Conservation (phyloP, 805 yeast species). For the Myxozyma udenii region DNA sequence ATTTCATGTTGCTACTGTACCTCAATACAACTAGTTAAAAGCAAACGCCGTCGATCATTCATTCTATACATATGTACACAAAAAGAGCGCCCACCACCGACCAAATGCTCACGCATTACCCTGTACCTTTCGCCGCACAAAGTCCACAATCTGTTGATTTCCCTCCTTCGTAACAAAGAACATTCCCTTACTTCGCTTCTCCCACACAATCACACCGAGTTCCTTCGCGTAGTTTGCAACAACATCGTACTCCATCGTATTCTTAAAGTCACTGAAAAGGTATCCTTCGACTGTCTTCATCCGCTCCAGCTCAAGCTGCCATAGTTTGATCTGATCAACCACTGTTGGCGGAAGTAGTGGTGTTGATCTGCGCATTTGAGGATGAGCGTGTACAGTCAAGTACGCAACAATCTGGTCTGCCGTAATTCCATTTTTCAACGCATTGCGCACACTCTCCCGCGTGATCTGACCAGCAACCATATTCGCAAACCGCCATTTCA, state of each 20-base stretch:
- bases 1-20: no score
- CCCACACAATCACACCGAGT: constrained; percentile 89
- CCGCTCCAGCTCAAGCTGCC: constrained; percentile 96
- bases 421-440: constrained; percentile 82
- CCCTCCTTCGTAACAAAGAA: constrained; percentile 90
- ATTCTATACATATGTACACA: no score
- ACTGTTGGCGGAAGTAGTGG: constrained; percentile 88
- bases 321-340: constrained; percentile 89
- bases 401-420: constrained; percentile 92
- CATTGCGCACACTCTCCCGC: constrained; percentile 83
- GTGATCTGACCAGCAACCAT: constrained; percentile 93
- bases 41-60: no score
- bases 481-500: constrained; percentile 80
- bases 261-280: constrained; percentile 79
- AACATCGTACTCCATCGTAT: constrained; percentile 68
- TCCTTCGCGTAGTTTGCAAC: constrained; percentile 79
- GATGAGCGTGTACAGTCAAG: constrained; percentile 87
- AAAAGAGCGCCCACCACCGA: no score
- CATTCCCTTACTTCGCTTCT: constrained; percentile 60
- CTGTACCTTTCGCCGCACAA: constrained; percentile 56
- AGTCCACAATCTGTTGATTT: constrained; percentile 84
- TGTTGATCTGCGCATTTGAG: constrained; percentile 72
- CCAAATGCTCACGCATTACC: no score
- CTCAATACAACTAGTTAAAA: no score
- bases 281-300: constrained; percentile 84